A percentile compares a stretch with the other conserved stretches of the same genome.
These are phyloP conservation scores for Sclerotinia nivalis DNA, from an alignment of 2,329 filamentous ascomycete genomes.

Conservation along the genomic window DNA sequence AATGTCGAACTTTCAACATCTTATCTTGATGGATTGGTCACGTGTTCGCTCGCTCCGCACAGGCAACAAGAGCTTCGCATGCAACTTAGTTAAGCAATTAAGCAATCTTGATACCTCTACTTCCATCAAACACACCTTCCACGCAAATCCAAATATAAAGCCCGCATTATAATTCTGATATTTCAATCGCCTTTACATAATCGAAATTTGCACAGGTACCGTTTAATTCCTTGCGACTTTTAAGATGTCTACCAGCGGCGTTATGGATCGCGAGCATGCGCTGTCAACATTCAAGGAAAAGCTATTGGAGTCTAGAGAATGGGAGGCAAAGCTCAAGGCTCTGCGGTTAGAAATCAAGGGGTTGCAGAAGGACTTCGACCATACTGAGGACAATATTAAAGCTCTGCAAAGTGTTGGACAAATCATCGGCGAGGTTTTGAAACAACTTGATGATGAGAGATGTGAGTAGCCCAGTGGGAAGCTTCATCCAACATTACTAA, in stretches of 20 bases:
- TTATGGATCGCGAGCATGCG: conserved; percentile 63
- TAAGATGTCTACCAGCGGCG: conserved; percentile 32
- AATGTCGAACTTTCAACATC: neutral
- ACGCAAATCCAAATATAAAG: conserved; percentile 3
- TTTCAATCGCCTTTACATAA: neutral
- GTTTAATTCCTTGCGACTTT: neutral
- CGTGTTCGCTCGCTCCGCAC: conserved; percentile 3
- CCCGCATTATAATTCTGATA: neutral
- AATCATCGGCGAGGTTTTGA: conserved; percentile 98
- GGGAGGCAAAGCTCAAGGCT: conserved; percentile 96
- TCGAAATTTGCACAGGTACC: neutral
- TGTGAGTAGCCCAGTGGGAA: conserved; percentile 60
- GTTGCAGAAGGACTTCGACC: conserved; percentile 90
- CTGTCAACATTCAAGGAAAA: conserved; percentile 77
- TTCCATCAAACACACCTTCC: conserved; percentile 24
- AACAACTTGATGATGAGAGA: conserved; percentile 98
- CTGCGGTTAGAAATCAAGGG: conserved; percentile 95
- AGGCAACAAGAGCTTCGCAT: conserved; percentile 26
- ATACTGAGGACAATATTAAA: conserved; percentile 99
- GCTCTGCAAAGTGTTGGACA: conserved; percentile 97
- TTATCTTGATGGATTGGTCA: neutral
- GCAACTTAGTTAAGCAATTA: conserved; percentile 13
- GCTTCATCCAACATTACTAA: conserved; percentile 30
- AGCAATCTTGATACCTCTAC: conserved; percentile 6
- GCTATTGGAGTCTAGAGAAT: conserved; percentile 93